A percentile compares a stretch with the other conserved stretches of the same genome.
Conservation (phyloP, 2,329 filamentous ascomycete species). For the Sporothrix variecibatus region DNA sequence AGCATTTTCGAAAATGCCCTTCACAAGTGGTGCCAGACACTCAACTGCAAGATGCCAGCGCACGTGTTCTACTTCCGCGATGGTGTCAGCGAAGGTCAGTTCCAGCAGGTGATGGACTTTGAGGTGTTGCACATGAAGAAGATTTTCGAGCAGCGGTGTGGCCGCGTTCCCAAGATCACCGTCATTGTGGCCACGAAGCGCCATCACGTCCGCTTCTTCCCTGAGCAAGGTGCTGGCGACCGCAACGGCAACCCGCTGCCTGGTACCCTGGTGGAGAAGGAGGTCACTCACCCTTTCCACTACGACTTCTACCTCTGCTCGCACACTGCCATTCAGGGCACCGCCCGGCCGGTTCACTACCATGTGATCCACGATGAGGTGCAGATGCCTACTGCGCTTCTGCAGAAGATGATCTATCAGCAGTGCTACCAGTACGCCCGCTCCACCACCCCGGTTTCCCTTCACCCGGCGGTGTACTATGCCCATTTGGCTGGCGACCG, state of each 20-base stretch:
- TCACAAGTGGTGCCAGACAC: slow-evolving; percentile 62
- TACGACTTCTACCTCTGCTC: slow-evolving; percentile 77
- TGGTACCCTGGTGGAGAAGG: slow-evolving; percentile 82
- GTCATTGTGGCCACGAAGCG: slow-evolving; percentile 91
- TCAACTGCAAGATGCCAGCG: slow-evolving; percentile 56
- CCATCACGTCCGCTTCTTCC: slow-evolving; percentile 93
- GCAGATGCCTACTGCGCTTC: slow-evolving; percentile 62
- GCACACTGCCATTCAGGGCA: slow-evolving; percentile 83
- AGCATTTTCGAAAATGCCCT: slow-evolving; percentile 66
- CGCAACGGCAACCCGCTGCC: slow-evolving; percentile 79
- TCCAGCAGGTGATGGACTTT: slow-evolving; percentile 73
- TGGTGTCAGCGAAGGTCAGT: slow-evolving; percentile 87
- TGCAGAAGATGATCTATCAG: slow-evolving; percentile 90
- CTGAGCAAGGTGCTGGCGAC: slow-evolving; percentile 59
- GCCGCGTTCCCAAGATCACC: slow-evolving; percentile 64
- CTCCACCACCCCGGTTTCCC: slow-evolving; percentile 87
- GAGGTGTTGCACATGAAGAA: slow-evolving; percentile 74
- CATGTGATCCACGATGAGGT: slow-evolving; percentile 85
- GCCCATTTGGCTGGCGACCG: slow-evolving; percentile 86
- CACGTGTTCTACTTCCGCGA: slow-evolving; percentile 92
- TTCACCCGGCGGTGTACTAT: slow-evolving; percentile 92
- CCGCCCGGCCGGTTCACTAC: slow-evolving; percentile 89
- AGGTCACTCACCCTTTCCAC: slow-evolving; percentile 88
- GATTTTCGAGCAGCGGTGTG: slow-evolving; percentile 47
- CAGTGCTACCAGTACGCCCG: slow-evolving; percentile 93